Conservation (phyloP, 78 protist genomes). For the Speleostelium caveatum region DNA sequence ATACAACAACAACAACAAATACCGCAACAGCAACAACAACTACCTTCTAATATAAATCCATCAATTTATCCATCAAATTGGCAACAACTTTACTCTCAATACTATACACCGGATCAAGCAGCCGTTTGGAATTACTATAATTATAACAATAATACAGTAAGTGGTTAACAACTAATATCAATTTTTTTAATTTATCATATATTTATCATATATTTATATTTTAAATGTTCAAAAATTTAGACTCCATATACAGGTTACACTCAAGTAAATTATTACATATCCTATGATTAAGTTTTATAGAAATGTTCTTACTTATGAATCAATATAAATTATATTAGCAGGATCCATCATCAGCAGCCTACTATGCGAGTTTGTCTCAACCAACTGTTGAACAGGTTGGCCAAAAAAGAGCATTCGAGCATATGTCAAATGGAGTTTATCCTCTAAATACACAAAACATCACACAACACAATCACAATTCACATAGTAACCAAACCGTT, state of each 20-base stretch:
- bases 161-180: neutral
- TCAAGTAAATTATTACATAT: slow-evolving; percentile 6
- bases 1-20: neutral
- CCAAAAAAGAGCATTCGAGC: slow-evolving; percentile 52
- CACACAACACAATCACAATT: too few relatives aligned
- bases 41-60: neutral
- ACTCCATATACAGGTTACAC: slow-evolving; percentile 40
- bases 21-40: slow-evolving; percentile 44
- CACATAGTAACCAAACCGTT: too few relatives aligned
- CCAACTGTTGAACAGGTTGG: slow-evolving; percentile 35
- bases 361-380: slow-evolving; percentile 52
- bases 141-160: slow-evolving; percentile 30
- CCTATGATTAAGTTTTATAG: too few relatives aligned
- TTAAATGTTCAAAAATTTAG: neutral
- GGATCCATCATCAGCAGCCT: slow-evolving; percentile 10
- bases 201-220: neutral
- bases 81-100: slow-evolving; percentile 27
- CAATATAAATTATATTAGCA: neutral
- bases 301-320: neutral
- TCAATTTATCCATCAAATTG: neutral
- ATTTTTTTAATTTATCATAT: neutral
- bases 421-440: too few relatives aligned
- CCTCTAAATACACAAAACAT: too few relatives aligned
- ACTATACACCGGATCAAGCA: slow-evolving; percentile 27
- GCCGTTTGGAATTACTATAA: slow-evolving; percentile 20